phyloP scores from a whole-genome alignment of 768 basidiomycete genomes.

The Amanita phalloides region DNA sequence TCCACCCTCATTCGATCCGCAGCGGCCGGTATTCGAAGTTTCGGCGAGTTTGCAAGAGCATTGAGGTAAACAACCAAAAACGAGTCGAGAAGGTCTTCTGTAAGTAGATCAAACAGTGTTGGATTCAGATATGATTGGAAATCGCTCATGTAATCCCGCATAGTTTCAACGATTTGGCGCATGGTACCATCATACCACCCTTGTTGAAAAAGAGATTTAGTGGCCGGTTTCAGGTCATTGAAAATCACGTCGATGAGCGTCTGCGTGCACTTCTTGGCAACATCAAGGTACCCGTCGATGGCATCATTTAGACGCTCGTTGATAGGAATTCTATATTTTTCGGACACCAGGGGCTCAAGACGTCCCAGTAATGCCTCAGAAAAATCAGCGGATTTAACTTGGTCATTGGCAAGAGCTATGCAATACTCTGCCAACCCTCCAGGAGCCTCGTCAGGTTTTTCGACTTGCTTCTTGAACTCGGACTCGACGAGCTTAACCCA shows the following conservation, averaged over 20 bases:
- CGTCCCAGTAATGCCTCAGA: slow-evolving; percentile 79
- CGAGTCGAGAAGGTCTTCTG: slow-evolving; percentile 86
- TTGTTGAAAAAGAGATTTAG: slow-evolving; percentile 72
- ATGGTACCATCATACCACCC: slow-evolving; percentile 89
- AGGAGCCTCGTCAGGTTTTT: slow-evolving; percentile 80
- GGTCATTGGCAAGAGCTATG: slow-evolving; percentile 95
- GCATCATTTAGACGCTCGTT: slow-evolving; percentile 87
- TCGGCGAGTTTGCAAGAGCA: slow-evolving; percentile 72
- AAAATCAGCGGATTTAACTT: slow-evolving; percentile 92
- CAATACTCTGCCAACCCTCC: slow-evolving; percentile 92
- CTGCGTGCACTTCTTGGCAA: slow-evolving; percentile 95
- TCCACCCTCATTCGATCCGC: slow-evolving; percentile 80
- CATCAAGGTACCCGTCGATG: slow-evolving; percentile 96
- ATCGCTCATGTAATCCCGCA: slow-evolving; percentile 94
- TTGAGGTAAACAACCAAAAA: slow-evolving; percentile 89
- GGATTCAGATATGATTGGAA: slow-evolving; percentile 88
- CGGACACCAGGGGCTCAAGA: slow-evolving; percentile 84
- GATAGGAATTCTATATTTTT: slow-evolving; percentile 80
- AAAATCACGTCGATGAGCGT: slow-evolving; percentile 91
- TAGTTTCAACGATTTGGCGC: slow-evolving; percentile 85
- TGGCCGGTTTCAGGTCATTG: slow-evolving; percentile 86
- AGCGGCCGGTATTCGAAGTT: slow-evolving; percentile 78
- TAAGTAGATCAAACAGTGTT: slow-evolving; percentile 79
- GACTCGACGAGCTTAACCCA: slow-evolving; percentile 78
- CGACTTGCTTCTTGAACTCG: slow-evolving; percentile 80